phyloP scores from a whole-genome alignment of 768 basidiomycete species.

The Zangia roseola region DNA sequence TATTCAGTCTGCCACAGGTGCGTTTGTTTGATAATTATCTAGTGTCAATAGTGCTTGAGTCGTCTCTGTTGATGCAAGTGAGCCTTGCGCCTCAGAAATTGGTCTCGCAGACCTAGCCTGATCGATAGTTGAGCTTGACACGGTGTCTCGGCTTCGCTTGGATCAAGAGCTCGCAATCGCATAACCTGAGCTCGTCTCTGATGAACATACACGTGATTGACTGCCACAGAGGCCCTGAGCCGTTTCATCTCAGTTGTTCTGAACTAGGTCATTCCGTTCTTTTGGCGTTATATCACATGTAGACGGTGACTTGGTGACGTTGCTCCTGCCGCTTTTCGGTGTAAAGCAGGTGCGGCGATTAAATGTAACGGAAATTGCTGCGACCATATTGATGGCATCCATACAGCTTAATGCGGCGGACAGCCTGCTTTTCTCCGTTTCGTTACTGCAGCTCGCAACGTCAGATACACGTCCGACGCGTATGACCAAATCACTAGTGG shows the following conservation, averaged over 20 bases:
- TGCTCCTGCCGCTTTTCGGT: slow-evolving; percentile 3
- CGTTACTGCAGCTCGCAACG: slow-evolving; percentile 6
- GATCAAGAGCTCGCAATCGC: too few species aligned
- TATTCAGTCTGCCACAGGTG: too few species aligned
- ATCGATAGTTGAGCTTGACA: not conserved
- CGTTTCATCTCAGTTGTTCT: not conserved
- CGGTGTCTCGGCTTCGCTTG: too few species aligned
- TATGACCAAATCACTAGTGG: not conserved
- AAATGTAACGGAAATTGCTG: slow-evolving; percentile 26
- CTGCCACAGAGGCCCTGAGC: not conserved
- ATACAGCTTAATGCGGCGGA: slow-evolving; percentile 4
- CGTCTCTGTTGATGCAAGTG: not conserved
- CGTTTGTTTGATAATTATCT: too few species aligned
- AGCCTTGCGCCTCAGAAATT: not conserved
- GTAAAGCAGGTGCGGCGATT: slow-evolving; percentile 21
- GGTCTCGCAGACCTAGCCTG: not conserved
- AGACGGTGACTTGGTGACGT: slow-evolving; percentile 12
- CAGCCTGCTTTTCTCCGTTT: slow-evolving; percentile 2
- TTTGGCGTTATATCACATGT: slow-evolving; percentile 1
- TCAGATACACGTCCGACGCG: not conserved
- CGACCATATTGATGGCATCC: slow-evolving; percentile 10
- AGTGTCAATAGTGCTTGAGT: too few species aligned
- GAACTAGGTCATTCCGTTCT: not conserved
- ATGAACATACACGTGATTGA: not conserved
- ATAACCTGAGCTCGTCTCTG: too few species aligned